A percentile compares a stretch with the other conserved stretches of the same genome.
Conservation (phyloP, 2,329 filamentous ascomycete species). For the Zasmidium angulare region DNA sequence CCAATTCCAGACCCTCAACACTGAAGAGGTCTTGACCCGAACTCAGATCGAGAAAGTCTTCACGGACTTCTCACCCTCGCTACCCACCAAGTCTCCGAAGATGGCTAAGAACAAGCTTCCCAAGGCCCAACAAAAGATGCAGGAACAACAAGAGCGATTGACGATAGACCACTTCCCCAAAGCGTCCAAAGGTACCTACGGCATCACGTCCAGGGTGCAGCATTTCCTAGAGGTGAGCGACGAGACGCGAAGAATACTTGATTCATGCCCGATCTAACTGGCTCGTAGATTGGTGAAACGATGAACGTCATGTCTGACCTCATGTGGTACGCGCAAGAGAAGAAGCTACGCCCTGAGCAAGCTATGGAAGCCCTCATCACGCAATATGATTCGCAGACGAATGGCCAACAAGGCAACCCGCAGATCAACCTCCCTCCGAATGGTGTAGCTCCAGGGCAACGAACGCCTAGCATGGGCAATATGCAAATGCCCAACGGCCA, state of each 20-base stretch:
- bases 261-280: constrained; percentile 13
- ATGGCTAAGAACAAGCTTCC: constrained; percentile 54
- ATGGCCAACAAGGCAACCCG: constrained; percentile 39
- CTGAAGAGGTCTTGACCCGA: constrained; percentile 82
- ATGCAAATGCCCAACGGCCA: constrained; percentile 34
- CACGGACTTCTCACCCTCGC: constrained; percentile 50
- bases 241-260: background rate
- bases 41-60: constrained; percentile 53
- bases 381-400: constrained; percentile 39
- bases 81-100: constrained; percentile 48
- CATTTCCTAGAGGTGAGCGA: constrained; percentile 60
- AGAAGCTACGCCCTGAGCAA: constrained; percentile 54
- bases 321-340: constrained; percentile 57
- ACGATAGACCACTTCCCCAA: constrained; percentile 47
- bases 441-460: constrained; percentile 26
- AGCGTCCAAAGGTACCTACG: constrained; percentile 51
- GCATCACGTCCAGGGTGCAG: constrained; percentile 57
- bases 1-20: constrained; percentile 72
- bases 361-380: constrained; percentile 56
- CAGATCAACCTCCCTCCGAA: constrained; percentile 49
- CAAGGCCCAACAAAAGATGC: constrained; percentile 38
- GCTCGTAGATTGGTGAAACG: constrained; percentile 60
- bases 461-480: constrained; percentile 36
- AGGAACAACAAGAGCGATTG: constrained; percentile 47
- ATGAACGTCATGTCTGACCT: constrained; percentile 64